Conservation (phyloP, 331 rosid genomes). For the Arachis monticola region DNA sequence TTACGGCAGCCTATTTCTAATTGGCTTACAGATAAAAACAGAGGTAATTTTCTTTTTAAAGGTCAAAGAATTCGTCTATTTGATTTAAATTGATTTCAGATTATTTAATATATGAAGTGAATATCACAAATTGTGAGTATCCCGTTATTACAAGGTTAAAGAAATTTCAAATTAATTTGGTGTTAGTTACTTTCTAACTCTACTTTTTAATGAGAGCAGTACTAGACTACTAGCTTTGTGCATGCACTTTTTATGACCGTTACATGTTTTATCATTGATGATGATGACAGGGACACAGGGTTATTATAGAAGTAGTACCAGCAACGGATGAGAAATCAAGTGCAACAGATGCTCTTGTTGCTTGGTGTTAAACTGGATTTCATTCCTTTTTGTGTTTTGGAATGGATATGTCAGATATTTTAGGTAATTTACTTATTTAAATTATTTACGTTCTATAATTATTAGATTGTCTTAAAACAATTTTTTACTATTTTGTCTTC, state of each 20-base stretch:
- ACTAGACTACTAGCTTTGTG: background rate
- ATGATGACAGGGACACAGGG: no score
- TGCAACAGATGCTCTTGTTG: background rate
- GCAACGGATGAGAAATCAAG: background rate
- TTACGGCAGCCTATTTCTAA: background rate
- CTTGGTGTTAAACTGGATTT: background rate
- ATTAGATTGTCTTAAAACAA: no score
- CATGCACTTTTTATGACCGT: background rate
- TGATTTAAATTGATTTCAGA: background rate
- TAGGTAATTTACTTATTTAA: no score
- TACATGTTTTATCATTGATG: background rate
- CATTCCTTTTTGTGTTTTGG: background rate
- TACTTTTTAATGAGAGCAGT: background rate
- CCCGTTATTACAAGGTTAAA: background rate
- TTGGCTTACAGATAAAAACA: background rate
- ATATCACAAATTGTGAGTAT: background rate
- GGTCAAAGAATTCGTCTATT: background rate
- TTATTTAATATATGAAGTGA: background rate
- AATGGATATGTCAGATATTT: no score
- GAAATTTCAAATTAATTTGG: background rate
- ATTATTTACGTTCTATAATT: no score
- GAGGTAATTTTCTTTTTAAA: background rate
- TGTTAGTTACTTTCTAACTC: background rate
- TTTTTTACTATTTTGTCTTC: no score
- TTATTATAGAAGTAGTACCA: background rate